Evolutionary conservation across 2,329 filamentous ascomycete species (phyloP).

Genomic region (Teratosphaeriaceae sp.): DNA sequence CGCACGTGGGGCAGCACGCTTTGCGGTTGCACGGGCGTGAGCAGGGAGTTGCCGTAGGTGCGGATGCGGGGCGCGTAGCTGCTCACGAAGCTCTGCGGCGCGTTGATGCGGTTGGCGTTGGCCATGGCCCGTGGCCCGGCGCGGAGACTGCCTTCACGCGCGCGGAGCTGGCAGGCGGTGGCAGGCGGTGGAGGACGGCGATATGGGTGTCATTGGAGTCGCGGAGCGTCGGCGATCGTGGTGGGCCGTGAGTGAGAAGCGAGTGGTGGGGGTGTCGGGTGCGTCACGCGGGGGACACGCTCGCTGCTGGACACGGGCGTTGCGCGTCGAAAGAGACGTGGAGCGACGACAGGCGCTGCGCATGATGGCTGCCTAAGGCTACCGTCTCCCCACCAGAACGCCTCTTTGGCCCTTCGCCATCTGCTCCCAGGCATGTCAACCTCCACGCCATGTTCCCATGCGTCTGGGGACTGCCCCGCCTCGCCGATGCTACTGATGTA

Average conservation of each 20-base stretch:
- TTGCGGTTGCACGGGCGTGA: conserved; percentile 73
- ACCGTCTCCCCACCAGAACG: too few relatives aligned
- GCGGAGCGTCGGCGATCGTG: conserved; percentile 10
- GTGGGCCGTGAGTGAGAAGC: conserved; percentile 5
- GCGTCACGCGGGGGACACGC: too few relatives aligned
- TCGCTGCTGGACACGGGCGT: too few relatives aligned
- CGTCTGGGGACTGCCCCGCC: too few relatives aligned
- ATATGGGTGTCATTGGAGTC: conserved; percentile 20
- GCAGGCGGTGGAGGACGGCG: conserved; percentile 6
- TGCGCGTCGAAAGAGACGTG: too few relatives aligned
- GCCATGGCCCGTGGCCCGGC: conserved; percentile 13
- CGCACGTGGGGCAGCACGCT: conserved; percentile 62
- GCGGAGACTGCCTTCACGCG: conserved; percentile 10
- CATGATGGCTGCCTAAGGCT: too few relatives aligned
- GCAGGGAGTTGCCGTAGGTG: conserved; percentile 83
- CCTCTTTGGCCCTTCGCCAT: too few relatives aligned
- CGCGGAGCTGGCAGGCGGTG: conserved; percentile 10
- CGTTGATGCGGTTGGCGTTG: conserved; percentile 36
- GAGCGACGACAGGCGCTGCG: too few relatives aligned
- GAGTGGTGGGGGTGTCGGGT: conserved; percentile 2
- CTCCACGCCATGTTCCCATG: too few relatives aligned
- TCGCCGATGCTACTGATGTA: too few relatives aligned
- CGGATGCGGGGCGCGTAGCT: conserved; percentile 88
- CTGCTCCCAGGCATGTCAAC: too few relatives aligned
- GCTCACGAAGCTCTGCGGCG: conserved; percentile 81